Evolutionary conservation across 768 basidiomycete genomes (phyloP).

Genomic region (Serpula lacrymans): DNA sequence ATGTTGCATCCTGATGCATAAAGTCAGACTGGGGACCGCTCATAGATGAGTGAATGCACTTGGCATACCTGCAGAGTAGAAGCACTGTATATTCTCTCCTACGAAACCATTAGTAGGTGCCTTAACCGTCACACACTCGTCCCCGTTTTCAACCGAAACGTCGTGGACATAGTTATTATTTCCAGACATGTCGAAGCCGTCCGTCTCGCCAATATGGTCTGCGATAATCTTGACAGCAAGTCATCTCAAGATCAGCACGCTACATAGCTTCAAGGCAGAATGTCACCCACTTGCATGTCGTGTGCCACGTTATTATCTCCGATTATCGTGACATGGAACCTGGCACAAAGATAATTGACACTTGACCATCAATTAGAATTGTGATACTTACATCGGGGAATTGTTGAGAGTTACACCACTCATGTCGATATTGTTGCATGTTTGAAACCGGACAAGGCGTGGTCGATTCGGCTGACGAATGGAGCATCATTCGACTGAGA

Average conservation of each 20-base stretch:
- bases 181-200: conserved; percentile 24
- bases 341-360: conserved; percentile 1
- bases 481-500: background rate
- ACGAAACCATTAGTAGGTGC: conserved; percentile 17
- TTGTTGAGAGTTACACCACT: conserved; percentile 1
- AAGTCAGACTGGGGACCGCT: background rate
- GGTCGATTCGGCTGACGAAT: conserved; percentile 16
- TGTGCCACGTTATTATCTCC: conserved; percentile 19
- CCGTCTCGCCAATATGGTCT: conserved; percentile 21
- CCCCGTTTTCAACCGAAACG: conserved; percentile 28
- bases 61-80: background rate
- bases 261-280: background rate
- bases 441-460: conserved; percentile 22
- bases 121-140: conserved; percentile 33
- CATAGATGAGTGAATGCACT: background rate
- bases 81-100: background rate
- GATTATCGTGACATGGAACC: conserved; percentile 24
- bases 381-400: background rate
- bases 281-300: conserved; percentile 11
- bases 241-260: too few relatives aligned
- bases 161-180: conserved; percentile 32
- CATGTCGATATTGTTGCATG: conserved; percentile 14
- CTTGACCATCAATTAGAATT: background rate
- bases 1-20: conserved; percentile 21
- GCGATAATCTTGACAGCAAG: conserved; percentile 13